These are phyloP conservation scores for Backusella circina DNA, from an alignment of 192 early-diverging fungal genomes.

Conservation along the genomic window DNA sequence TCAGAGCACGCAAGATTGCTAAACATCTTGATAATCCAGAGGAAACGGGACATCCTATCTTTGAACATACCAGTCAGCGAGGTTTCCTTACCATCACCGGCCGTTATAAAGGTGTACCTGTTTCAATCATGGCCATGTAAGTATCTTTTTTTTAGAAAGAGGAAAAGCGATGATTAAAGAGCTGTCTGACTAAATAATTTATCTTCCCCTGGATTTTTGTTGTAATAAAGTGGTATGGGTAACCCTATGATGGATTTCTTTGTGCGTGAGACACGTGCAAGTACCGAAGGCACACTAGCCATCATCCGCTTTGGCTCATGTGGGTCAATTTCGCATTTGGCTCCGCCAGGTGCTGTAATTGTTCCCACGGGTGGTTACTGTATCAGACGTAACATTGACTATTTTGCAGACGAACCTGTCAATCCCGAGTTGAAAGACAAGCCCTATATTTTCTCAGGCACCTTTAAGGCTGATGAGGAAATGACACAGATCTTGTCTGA, in stretches of 20 bases:
- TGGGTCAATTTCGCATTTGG: constrained; percentile 58
- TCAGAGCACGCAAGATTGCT: constrained; percentile 65
- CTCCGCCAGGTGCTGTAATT: constrained; percentile 60
- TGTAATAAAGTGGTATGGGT: constrained; percentile 52
- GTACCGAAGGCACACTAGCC: constrained; percentile 69
- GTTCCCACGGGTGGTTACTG: constrained; percentile 57
- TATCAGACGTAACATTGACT: constrained; percentile 62
- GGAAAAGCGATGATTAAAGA: not conserved
- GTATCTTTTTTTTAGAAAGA: constrained; percentile 5
- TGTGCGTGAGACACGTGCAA: constrained; percentile 80
- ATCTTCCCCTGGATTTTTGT: not conserved
- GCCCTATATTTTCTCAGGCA: constrained; percentile 68
- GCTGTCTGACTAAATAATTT: not conserved
- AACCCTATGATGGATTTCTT: constrained; percentile 89
- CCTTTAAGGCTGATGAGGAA: constrained; percentile 53
- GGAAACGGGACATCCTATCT: constrained; percentile 34
- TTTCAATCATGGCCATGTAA: constrained; percentile 82
- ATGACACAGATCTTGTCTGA: constrained; percentile 42
- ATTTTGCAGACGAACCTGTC: constrained; percentile 48
- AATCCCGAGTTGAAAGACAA: not conserved
- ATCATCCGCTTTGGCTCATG: constrained; percentile 89
- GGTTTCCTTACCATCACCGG: constrained; percentile 89
- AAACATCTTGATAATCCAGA: constrained; percentile 52
- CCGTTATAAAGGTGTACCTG: constrained; percentile 65
- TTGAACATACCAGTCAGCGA: constrained; percentile 60